Evolutionary conservation across 257 asterid species (phyloP), one percentile per base, ranked within the genome.

Genomic region (Handroanthus guayacan): DNA sequence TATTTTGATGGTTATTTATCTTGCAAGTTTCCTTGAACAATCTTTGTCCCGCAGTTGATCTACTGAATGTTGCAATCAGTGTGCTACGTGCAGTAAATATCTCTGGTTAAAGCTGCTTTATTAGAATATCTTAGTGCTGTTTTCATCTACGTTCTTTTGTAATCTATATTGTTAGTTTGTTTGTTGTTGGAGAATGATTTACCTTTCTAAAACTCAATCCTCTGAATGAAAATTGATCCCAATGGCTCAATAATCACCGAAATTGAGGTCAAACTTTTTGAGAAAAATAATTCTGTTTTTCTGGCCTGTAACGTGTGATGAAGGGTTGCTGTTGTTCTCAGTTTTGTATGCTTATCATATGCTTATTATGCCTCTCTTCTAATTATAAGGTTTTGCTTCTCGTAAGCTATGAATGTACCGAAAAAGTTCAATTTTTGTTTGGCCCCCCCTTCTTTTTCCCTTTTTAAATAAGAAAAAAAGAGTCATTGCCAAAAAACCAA

Each of bases 51-150:
- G 6, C 43, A 14, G 25, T 25, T 17, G 41, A 37, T 62, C 50
- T 39, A 12, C 10, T 31, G n/a, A 58, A 51, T 37, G 61, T 39
- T 71, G 68, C 58, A 72, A 58, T 72, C 16, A n/a, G 5, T 72
- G 68, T 5, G 58, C 39, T n/a, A 18, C 31, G 62, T 48, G 63
- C 39, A 20, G 62, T 56, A 7, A 38, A 61, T n/a, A 34, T 58
- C 45, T 45, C 76, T 20, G 4, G 66, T 41, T 54, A 31, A 45
- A 13, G 31, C 9, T 60, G 34, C 74, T 25, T 57, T 31, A 5
- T 57, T 44, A 14, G 62, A 25, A 12, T 41, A 5, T 17, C 13
- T 36, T 25, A 3, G 18, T 39, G 43, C 51, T 55, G 39, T 34
- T 34, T 54, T 62, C 45, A 13, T 36, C 5, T 36, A 31, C 20